phyloP scores from a whole-genome alignment of 2,329 filamentous ascomycete genomes.

The Pseudocercospora crystallina region DNA sequence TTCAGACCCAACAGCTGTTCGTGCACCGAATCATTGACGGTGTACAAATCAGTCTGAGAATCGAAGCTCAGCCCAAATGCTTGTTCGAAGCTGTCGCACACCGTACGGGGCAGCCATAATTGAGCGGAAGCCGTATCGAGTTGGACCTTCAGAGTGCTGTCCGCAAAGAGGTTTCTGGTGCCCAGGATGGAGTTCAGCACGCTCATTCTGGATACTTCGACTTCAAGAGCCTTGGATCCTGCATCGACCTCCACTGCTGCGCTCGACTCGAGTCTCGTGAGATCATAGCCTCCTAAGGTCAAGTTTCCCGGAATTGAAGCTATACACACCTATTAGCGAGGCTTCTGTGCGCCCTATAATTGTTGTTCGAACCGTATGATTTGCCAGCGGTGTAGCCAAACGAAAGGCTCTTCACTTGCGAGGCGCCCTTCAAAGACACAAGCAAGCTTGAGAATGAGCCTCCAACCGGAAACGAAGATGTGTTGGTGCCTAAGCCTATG shows the following conservation, averaged over 20 bases:
- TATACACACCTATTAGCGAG: neutral
- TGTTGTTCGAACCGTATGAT: constrained; percentile 52
- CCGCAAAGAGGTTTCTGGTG: constrained; percentile 1
- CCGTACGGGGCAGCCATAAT: constrained; percentile 40
- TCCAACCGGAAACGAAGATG: too few relatives aligned
- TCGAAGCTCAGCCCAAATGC: constrained; percentile 44
- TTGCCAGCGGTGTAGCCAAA: constrained; percentile 74
- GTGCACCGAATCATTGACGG: constrained; percentile 43
- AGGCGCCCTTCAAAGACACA: constrained; percentile 51
- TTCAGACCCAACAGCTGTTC: constrained; percentile 32
- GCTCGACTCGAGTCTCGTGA: too few relatives aligned
- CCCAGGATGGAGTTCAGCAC: constrained; percentile 6
- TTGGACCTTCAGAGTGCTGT: constrained; percentile 2
- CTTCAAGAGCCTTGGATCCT: too few relatives aligned
- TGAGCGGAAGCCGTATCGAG: constrained; percentile 44
- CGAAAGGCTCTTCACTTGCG: constrained; percentile 65
- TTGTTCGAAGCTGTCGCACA: constrained; percentile 37
- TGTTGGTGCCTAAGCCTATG: constrained; percentile 8
- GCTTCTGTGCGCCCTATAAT: neutral
- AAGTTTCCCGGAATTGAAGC: constrained; percentile 24
- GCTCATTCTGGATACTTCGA: constrained; percentile 22
- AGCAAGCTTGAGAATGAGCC: constrained; percentile 18
- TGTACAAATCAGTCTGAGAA: constrained; percentile 38
- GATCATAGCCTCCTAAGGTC: constrained; percentile 41
- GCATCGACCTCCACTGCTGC: too few relatives aligned